These are phyloP conservation scores for Hemileccinum rubropunctum DNA, from an alignment of 768 basidiomycete genomes.

Conservation along the genomic window DNA sequence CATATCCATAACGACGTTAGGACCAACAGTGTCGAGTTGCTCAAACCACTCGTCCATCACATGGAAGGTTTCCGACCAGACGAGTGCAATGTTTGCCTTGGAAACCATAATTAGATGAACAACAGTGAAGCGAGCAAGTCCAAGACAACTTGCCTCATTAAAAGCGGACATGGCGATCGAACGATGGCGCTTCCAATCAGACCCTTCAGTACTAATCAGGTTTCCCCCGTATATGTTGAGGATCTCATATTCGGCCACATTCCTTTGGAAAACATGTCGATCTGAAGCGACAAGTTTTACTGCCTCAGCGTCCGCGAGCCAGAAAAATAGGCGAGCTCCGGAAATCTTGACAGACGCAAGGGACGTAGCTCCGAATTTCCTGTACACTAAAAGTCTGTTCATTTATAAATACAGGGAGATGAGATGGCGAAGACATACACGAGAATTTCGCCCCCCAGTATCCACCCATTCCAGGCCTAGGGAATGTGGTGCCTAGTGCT, in stretches of 20 bases:
- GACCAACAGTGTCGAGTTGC: conserved; percentile 28
- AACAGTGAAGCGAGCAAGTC: background rate
- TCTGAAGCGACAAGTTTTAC: conserved; percentile 35
- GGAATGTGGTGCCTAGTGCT: conserved; percentile 32
- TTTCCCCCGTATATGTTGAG: conserved; percentile 47
- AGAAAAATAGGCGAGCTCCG: conserved; percentile 33
- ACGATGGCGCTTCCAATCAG: conserved; percentile 48
- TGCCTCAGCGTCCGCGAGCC: conserved; percentile 44
- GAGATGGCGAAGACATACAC: conserved; percentile 26
- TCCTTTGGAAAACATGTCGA: conserved; percentile 39
- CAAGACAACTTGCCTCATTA: conserved; percentile 37
- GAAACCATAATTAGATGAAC: background rate
- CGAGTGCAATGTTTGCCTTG: conserved; percentile 45
- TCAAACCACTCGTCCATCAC: conserved; percentile 43
- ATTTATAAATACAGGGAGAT: background rate
- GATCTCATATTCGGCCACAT: conserved; percentile 37
- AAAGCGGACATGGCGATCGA: conserved; percentile 47
- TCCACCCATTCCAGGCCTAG: conserved; percentile 33
- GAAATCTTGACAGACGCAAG: conserved; percentile 36
- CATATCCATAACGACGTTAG: conserved; percentile 21
- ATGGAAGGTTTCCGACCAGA: conserved; percentile 44
- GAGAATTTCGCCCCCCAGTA: conserved; percentile 35
- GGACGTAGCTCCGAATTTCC: conserved; percentile 37
- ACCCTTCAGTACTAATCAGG: conserved; percentile 40
- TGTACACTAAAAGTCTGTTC: background rate